Percentiles rank a stretch among this genome's conserved stretches.
phyloP scores from a whole-genome alignment of 2,329 filamentous ascomycete genomes.

The Sordariomycetes sp. region DNA sequence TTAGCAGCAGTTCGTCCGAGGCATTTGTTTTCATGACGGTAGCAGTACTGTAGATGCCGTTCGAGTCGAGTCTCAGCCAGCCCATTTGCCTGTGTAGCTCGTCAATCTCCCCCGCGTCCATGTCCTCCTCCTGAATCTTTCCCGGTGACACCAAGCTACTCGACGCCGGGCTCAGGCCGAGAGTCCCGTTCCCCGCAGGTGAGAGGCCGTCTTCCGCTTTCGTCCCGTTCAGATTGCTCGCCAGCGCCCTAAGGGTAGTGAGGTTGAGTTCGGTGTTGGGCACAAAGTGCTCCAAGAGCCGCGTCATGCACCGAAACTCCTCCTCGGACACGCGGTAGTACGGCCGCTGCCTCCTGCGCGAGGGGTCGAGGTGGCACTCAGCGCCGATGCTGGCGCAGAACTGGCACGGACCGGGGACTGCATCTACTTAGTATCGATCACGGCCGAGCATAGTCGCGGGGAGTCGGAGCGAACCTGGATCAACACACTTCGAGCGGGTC shows the following conservation, averaged over 20 bases:
- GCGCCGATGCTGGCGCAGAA: slow-evolving; percentile 14
- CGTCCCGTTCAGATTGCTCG: neutral
- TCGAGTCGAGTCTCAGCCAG: slow-evolving; percentile 1
- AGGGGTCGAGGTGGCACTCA: slow-evolving; percentile 13
- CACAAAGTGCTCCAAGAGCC: slow-evolving; percentile 14
- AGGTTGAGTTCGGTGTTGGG: slow-evolving; percentile 13
- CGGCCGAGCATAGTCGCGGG: slow-evolving; percentile 7
- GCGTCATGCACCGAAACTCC: slow-evolving; percentile 15
- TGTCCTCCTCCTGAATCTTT: neutral
- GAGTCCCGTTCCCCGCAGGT: neutral
- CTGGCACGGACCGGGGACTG: slow-evolving; percentile 14
- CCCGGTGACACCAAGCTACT: neutral
- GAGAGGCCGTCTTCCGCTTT: neutral
- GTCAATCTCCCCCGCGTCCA: neutral
- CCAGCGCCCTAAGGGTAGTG: slow-evolving; percentile 8
- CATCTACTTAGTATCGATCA: neutral
- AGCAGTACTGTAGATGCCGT: neutral
- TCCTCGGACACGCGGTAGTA: slow-evolving; percentile 16
- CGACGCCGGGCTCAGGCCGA: neutral
- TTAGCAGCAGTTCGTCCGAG: neutral
- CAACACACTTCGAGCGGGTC: neutral
- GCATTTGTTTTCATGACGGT: neutral
- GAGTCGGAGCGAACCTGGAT: neutral
- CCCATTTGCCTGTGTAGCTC: slow-evolving; percentile 1
- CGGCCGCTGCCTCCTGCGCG: slow-evolving; percentile 14